Base-by-base conservation (phyloP, 805 yeast species). In the baker's yeast (Saccharomyces cerevisiae) region DNA sequence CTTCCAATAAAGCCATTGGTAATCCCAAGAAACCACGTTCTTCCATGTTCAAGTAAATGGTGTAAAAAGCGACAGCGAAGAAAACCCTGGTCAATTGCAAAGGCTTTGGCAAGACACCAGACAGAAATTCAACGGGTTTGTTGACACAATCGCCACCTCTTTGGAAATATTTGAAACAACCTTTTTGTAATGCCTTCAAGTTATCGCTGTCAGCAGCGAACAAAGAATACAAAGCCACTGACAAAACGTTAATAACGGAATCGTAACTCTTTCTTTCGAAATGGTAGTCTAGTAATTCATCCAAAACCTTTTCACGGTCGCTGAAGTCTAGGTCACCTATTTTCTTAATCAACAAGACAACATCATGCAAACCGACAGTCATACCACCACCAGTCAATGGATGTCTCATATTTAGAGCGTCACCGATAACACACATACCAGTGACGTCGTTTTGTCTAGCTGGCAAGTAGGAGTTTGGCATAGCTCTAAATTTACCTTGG, bases 311-410 rank as follows among this genome's bases (percentile, higher is more conserved):
- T 14, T 72, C 79, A 60, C 84, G 77, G 66, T 90, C 85, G 27
- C 66, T 66, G 50, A 94, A 76, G 49, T 70, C 73, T 49, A 69
- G 51, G 43, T 68, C 67, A 56, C 70, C 72, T 31, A 70, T 68
- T 64, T 51, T 77, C 63, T 53, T 85, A 51, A 94, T 75, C 43
- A 87, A 71, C 60, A 79, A 78, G 21, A 87, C 82, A 48, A 90
- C 76, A 70, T 94, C 99, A 66, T 84, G 87, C 56, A 94, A 75
- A 1, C 97, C 97, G 47, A 94, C 99, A 27, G 98, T 90, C 99
- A 94, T 94, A 57, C 99, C 99, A 59, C 99, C 99, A 52, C 99
- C 99, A 1, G 98, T 94, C 57, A 94, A 79, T 28, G 99, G 99
- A 69, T 94, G 99, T 69, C 99, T 80, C 97, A 94, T 94, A 70